Base-by-base conservation (phyloP, 1,284 basidiomycete genomes). In the Leccinum solheimii region DNA sequence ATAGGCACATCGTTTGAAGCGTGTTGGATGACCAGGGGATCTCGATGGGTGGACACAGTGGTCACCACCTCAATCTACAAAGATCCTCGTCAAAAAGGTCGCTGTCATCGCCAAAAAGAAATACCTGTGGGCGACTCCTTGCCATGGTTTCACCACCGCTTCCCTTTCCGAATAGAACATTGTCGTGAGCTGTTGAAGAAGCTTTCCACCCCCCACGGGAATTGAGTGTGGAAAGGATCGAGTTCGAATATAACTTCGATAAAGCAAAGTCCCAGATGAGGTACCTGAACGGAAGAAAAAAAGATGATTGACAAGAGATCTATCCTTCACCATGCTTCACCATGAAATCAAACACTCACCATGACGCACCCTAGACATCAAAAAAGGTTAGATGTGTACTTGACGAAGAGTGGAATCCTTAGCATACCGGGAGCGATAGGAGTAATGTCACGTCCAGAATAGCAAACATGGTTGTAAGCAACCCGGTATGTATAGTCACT, bases 221-320 rank as follows among this genome's bases (percentile, higher is more conserved):
- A 64, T 86, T 86, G 26, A 86, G 75, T 7, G 83, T 82, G 4
- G 82, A 84, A 55, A 86, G 69, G 1, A 85, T 70, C n/a, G 83
- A 81, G 63, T 85, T 85, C n/a, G 80, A 68, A 66, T 86, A 86
- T 2, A 86, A 75, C 55, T 84, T 84, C 3, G 82, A 80, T 23
- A 85, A 72, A 5, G 80, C 70, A 56, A 85, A 75, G 68, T 84
- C 83, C 77, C 48, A 50, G 23, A 26, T 50, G 14, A 45, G 10
- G 10, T 50, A 50, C 23, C 48, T 50, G 21, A 23, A 23, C 13
- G 23, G 23, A 8, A 13, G 16, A 49, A 23, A 11, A 16, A 13
- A 13, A 34, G 38, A 23, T 2, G 2, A 16, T 61, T 21, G 21
- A 21, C 16, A 51, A 34, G 14, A 1, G 34, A 7, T 2, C 3